These are phyloP conservation scores for Rhodotorula glutinis DNA, from an alignment of 1,284 basidiomycete species.

Conservation along the genomic window DNA sequence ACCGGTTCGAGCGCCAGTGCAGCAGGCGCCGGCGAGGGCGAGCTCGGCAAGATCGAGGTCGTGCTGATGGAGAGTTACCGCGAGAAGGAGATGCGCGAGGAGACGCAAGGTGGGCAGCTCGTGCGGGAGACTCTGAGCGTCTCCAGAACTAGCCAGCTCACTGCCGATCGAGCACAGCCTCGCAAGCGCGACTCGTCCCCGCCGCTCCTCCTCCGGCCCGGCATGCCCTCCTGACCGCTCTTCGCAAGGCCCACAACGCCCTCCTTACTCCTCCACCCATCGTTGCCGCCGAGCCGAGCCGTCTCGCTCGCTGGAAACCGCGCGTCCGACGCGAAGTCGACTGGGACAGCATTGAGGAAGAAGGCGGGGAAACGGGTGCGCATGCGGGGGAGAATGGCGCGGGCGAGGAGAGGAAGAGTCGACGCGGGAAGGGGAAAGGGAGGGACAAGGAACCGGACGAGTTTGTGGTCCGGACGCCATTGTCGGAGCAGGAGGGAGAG, in stretches of 20 bases:
- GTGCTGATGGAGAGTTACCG: conserved; percentile 72
- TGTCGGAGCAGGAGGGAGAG: conserved; percentile 7
- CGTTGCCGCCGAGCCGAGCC: conserved; percentile 56
- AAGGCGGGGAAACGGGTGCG: conserved; percentile 22
- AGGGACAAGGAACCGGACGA: conserved; percentile 40
- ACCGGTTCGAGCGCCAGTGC: neutral
- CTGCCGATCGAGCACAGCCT: too few relatives aligned
- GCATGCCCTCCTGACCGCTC: conserved; percentile 61
- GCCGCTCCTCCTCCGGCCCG: conserved; percentile 55
- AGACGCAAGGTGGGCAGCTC: conserved; percentile 43
- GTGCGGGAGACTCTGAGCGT: too few relatives aligned
- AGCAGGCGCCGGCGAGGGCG: neutral
- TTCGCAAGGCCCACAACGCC: conserved; percentile 65
- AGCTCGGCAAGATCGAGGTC: conserved; percentile 48
- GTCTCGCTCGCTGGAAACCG: conserved; percentile 65
- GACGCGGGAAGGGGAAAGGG: conserved; percentile 49
- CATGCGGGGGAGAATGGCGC: conserved; percentile 48
- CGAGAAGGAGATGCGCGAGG: conserved; percentile 51
- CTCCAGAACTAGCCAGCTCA: too few relatives aligned
- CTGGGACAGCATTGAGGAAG: conserved; percentile 59
- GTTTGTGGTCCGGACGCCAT: conserved; percentile 31
- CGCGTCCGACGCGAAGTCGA: conserved; percentile 62
- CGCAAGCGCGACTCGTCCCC: conserved; percentile 55
- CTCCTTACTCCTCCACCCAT: conserved; percentile 66
- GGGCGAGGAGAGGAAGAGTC: conserved; percentile 36